Conservation (phyloP, 495 filamentous ascomycete species). For the Penicillium coffeae region DNA sequence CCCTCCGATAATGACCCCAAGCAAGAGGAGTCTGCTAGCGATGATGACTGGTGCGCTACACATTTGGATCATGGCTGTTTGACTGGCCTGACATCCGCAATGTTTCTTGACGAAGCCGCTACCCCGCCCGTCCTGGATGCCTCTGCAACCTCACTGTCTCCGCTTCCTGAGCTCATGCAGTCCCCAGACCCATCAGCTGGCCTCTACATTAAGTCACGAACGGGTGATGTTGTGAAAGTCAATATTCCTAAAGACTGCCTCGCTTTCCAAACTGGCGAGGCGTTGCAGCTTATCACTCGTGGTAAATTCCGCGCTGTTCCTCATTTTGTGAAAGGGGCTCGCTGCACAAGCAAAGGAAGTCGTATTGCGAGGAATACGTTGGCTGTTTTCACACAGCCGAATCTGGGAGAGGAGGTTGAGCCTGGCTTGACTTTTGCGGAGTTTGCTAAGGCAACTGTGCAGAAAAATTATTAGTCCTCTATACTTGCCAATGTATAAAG, state of each 20-base stretch:
- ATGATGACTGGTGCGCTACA: conserved; percentile 95
- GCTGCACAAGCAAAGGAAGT: conserved; percentile 25
- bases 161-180: conserved; percentile 61
- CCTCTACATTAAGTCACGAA: conserved; percentile 85
- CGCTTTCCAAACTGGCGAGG: conserved; percentile 94
- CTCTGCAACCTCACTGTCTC: conserved; percentile 21
- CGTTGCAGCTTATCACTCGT: conserved; percentile 80
- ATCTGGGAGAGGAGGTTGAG: conserved; percentile 79
- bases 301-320: conserved; percentile 92
- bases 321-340: conserved; percentile 83
- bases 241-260: conserved; percentile 86
- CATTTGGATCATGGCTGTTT: conserved; percentile 93
- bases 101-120: conserved; percentile 83
- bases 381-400: conserved; percentile 96
- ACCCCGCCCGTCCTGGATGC: conserved; percentile 34
- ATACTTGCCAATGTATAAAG: no score
- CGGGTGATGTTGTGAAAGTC: conserved; percentile 74
- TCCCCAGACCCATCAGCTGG: conserved; percentile 82
- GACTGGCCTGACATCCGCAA: conserved; percentile 88
- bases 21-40: conserved; percentile 33
- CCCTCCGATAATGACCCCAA: conserved; percentile 27
- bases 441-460: conserved; percentile 81
- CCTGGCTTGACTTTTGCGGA: conserved; percentile 74
- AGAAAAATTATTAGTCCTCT: conserved; percentile 61
- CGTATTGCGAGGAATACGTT: conserved; percentile 84